phyloP scores from a whole-genome alignment of 192 early-diverging fungal species.

The Borealophlyctis nickersoniae region DNA sequence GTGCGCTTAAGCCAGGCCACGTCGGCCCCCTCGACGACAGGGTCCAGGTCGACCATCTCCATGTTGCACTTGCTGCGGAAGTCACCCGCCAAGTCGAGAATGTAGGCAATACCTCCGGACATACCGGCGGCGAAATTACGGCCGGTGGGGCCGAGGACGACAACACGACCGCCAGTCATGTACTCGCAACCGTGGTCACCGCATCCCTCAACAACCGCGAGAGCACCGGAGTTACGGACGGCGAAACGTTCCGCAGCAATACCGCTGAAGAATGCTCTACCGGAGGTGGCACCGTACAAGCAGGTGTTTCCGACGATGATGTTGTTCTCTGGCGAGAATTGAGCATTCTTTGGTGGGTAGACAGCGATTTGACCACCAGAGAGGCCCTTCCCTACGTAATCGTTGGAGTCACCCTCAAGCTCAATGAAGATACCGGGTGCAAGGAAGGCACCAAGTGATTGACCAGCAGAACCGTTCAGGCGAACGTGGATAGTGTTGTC shows the following conservation, averaged over 20 bases:
- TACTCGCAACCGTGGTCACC: constrained; percentile 99
- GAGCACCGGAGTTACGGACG: constrained; percentile 97
- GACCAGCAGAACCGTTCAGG: constrained; percentile 89
- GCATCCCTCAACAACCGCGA: constrained; percentile 91
- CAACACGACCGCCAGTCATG: constrained; percentile 95
- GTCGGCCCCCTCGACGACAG: constrained; percentile 74
- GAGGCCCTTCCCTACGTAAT: constrained; percentile 98
- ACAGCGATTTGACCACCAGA: constrained; percentile 88
- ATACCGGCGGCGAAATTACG: constrained; percentile 99
- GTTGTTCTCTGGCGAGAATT: constrained; percentile 82
- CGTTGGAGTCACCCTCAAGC: constrained; percentile 96
- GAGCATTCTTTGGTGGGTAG: constrained; percentile 79
- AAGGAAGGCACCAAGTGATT: constrained; percentile 93
- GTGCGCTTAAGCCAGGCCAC: constrained; percentile 68
- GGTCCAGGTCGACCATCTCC: constrained; percentile 88
- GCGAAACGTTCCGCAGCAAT: constrained; percentile 96
- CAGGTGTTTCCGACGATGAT: constrained; percentile 96
- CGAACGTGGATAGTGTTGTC: constrained; percentile 83
- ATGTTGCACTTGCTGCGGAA: constrained; percentile 77
- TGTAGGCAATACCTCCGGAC: constrained; percentile 95
- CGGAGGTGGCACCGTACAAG: constrained; percentile 93
- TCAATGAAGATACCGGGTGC: constrained; percentile 85
- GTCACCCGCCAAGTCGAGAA: constrained; percentile 65
- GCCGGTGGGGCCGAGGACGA: constrained; percentile 84
- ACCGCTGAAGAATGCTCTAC: constrained; percentile 87